Evolutionary conservation across 805 yeast genomes (phyloP).

Genomic region (Teunomyces panamensis): DNA sequence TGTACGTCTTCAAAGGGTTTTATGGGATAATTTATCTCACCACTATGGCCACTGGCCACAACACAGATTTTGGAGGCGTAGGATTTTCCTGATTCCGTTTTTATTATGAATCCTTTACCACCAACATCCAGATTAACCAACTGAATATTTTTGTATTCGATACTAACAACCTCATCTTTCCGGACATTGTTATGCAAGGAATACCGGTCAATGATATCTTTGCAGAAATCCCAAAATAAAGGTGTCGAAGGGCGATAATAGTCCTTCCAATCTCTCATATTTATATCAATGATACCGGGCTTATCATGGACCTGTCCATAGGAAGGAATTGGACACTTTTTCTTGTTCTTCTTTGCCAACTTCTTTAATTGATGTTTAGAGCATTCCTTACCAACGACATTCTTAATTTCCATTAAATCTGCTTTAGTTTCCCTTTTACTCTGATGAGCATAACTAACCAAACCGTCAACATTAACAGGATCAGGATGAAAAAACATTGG

Average conservation of each 20-base stretch:
- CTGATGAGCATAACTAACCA: slow-evolving; percentile 38
- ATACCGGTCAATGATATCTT: slow-evolving; percentile 31
- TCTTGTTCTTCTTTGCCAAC: slow-evolving; percentile 16
- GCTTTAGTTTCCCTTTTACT: slow-evolving; percentile 23
- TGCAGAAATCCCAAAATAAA: slow-evolving; percentile 39
- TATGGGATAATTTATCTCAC: slow-evolving; percentile 32
- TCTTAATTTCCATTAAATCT: slow-evolving; percentile 39
- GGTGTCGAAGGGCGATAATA: slow-evolving; percentile 43
- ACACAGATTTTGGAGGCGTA: slow-evolving; percentile 34
- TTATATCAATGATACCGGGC: slow-evolving; percentile 38
- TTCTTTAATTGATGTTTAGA: slow-evolving; percentile 42
- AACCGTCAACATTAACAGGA: slow-evolving; percentile 42
- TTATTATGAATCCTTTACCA: slow-evolving; percentile 32
- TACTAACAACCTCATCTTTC: slow-evolving; percentile 30
- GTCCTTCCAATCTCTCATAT: slow-evolving; percentile 44
- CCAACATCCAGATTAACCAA: slow-evolving; percentile 18
- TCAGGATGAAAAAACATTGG: slow-evolving; percentile 51
- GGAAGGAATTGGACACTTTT: slow-evolving; percentile 16
- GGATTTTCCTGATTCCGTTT: slow-evolving; percentile 26
- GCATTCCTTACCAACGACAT: slow-evolving; percentile 44
- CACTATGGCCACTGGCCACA: slow-evolving; percentile 36
- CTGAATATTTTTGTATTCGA: slow-evolving; percentile 27
- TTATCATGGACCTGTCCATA: slow-evolving; percentile 21
- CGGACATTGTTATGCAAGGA: slow-evolving; percentile 24
- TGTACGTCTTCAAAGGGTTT: slow-evolving; percentile 13